phyloP scores from a whole-genome alignment of 352 stramenopile genomes.

The Globisporangium splendens region DNA sequence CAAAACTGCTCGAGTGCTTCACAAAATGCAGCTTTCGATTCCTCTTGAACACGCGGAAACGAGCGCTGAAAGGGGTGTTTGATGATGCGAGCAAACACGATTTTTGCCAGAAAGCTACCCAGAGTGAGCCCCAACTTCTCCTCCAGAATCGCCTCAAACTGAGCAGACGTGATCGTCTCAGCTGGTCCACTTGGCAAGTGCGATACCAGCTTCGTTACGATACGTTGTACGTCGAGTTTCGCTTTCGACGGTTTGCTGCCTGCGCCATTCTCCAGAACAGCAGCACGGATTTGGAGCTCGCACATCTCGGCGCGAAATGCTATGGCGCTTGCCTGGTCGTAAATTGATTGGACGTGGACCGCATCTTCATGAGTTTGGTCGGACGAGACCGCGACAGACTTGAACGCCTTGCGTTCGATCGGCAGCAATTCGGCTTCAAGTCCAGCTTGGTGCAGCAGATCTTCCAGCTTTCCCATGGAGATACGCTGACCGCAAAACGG shows the following conservation, averaged over 20 bases:
- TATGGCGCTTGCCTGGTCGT: slow-evolving; percentile 21
- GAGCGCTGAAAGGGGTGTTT: slow-evolving; percentile 16
- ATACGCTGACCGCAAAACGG: slow-evolving; percentile 3
- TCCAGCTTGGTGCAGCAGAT: slow-evolving; percentile 7
- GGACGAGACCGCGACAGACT: neutral
- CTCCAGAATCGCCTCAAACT: slow-evolving; percentile 26
- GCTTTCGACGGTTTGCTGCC: slow-evolving; percentile 16
- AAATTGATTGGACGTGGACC: slow-evolving; percentile 9
- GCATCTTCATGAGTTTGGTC: neutral
- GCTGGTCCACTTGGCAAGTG: slow-evolving; percentile 9
- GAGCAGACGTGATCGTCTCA: slow-evolving; percentile 14
- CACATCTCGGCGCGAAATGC: slow-evolving; percentile 42
- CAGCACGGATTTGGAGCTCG: slow-evolving; percentile 43
- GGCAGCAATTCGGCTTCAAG: slow-evolving; percentile 5
- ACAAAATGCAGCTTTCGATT: slow-evolving; percentile 11
- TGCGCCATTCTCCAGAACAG: slow-evolving; percentile 14
- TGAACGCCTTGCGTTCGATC: slow-evolving; percentile 14
- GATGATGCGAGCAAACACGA: slow-evolving; percentile 32
- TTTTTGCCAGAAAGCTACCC: slow-evolving; percentile 19
- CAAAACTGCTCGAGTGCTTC: slow-evolving; percentile 31
- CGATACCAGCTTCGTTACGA: slow-evolving; percentile 16
- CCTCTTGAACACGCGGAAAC: slow-evolving; percentile 10
- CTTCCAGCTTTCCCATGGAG: slow-evolving; percentile 4
- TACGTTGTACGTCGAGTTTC: slow-evolving; percentile 29
- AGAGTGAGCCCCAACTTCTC: slow-evolving; percentile 30